phyloP scores from a whole-genome alignment of 139 green algal species.

The Picochlorum sp. region DNA sequence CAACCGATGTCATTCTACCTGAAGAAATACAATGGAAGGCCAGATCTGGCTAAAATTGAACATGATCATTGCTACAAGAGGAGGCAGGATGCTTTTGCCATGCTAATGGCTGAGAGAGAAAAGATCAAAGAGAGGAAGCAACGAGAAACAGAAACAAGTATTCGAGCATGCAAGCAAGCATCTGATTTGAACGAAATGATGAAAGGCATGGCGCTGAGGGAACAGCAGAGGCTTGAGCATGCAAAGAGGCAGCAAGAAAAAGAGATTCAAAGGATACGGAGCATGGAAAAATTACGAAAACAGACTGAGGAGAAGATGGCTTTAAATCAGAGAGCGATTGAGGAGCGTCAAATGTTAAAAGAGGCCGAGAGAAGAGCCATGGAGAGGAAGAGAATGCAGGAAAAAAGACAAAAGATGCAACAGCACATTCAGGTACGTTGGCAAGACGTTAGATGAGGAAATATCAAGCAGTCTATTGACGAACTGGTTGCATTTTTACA shows the following conservation, averaged over 20 bases:
- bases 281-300: slow-evolving; percentile 12
- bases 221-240: slow-evolving; percentile 4
- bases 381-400: neutral
- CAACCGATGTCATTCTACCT: slow-evolving; percentile 49
- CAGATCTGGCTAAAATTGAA: slow-evolving; percentile 49
- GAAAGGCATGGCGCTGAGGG: slow-evolving; percentile 5
- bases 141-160: neutral
- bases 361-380: neutral
- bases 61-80: slow-evolving; percentile 57
- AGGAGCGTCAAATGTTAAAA: neutral
- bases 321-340: neutral
- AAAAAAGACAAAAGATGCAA: neutral
- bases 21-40: slow-evolving; percentile 24
- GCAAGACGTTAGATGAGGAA: neutral
- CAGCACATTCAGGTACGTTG: neutral
- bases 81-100: slow-evolving; percentile 54
- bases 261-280: slow-evolving; percentile 33
- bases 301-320: neutral
- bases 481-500: neutral
- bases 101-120: slow-evolving; percentile 39
- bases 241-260: slow-evolving; percentile 32
- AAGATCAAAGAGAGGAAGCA: neutral
- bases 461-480: too few relatives aligned
- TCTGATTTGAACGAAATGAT: slow-evolving; percentile 21
- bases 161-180: neutral